phyloP scores from a whole-genome alignment of 768 basidiomycete genomes.

The Phaeolepiota aurea region DNA sequence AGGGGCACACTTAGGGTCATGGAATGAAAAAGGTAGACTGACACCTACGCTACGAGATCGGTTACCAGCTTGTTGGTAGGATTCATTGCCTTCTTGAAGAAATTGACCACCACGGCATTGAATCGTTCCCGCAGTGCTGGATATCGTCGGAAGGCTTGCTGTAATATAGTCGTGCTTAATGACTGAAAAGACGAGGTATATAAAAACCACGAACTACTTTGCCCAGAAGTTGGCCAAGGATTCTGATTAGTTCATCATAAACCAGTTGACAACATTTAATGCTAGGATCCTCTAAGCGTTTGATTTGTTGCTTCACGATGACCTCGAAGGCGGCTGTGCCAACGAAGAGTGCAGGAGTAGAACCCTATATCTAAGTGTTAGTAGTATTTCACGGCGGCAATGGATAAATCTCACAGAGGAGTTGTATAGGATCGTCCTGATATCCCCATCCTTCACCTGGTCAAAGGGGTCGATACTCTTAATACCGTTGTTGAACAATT shows the following conservation, averaged over 20 bases:
- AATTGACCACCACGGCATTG: conserved; percentile 92
- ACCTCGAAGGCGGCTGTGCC: conserved; percentile 97
- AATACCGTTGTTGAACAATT: conserved; percentile 94
- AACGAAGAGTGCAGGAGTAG: conserved; percentile 92
- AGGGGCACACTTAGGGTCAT: conserved; percentile 2
- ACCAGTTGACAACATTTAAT: conserved; percentile 93
- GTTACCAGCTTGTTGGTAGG: conserved; percentile 93
- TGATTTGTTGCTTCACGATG: conserved; percentile 98
- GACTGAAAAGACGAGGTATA: background rate
- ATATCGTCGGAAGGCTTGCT: conserved; percentile 96
- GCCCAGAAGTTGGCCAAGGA: conserved; percentile 80
- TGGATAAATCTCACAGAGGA: conserved; percentile 63
- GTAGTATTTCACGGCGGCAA: background rate
- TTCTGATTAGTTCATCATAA: conserved; percentile 96
- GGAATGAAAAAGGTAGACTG: background rate
- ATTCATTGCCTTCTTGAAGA: conserved; percentile 89
- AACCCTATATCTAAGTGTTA: conserved; percentile 48
- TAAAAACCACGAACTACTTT: conserved; percentile 62
- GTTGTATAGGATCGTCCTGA: conserved; percentile 93
- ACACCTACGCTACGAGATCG: conserved; percentile 82
- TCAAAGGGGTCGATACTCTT: conserved; percentile 97
- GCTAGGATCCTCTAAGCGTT: conserved; percentile 88
- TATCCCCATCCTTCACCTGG: conserved; percentile 98
- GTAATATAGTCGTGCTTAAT: conserved; percentile 6
- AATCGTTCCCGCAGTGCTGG: conserved; percentile 96